These are phyloP conservation scores for Pyracantha coccinea DNA, from an alignment of 331 rosid species.

Conservation along the genomic window DNA sequence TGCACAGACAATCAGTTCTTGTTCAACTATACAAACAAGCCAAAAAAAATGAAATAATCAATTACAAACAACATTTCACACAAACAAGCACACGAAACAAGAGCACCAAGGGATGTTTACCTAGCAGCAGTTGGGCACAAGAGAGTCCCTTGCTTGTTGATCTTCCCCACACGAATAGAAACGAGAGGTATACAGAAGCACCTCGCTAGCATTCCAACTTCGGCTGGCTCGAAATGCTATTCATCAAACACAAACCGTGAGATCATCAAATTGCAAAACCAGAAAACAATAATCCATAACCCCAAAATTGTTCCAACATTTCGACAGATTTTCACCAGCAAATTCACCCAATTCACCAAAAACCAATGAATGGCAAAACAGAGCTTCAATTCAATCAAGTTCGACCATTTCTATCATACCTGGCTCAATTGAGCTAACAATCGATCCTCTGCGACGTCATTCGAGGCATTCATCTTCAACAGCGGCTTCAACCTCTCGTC, in stretches of 20 bases:
- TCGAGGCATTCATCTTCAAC: slow-evolving; percentile 65
- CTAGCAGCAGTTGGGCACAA: slow-evolving; percentile 63
- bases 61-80: background rate
- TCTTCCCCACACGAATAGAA: slow-evolving; percentile 83
- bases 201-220: slow-evolving; percentile 95
- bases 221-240: slow-evolving; percentile 95
- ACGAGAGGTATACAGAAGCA: slow-evolving; percentile 98
- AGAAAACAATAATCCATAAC: background rate
- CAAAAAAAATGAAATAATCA: background rate
- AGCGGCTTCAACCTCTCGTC: slow-evolving; percentile 89
- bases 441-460: slow-evolving; percentile 78
- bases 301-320: background rate
- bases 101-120: slow-evolving; percentile 31
- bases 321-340: background rate
- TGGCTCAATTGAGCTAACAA: slow-evolving; percentile 77
- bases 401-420: slow-evolving; percentile 27
- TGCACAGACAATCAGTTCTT: background rate
- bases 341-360: background rate
- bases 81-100: slow-evolving; percentile 1
- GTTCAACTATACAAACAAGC: background rate
- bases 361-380: slow-evolving; percentile 2
- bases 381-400: slow-evolving; percentile 10
- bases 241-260: slow-evolving; percentile 9
- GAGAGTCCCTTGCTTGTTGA: slow-evolving; percentile 61
- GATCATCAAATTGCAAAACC: background rate